A percentile compares a stretch with the other conserved stretches of the same genome.
Evolutionary conservation across 305 asterid species (phyloP).

Genomic region (Rubia tinctorum): DNA sequence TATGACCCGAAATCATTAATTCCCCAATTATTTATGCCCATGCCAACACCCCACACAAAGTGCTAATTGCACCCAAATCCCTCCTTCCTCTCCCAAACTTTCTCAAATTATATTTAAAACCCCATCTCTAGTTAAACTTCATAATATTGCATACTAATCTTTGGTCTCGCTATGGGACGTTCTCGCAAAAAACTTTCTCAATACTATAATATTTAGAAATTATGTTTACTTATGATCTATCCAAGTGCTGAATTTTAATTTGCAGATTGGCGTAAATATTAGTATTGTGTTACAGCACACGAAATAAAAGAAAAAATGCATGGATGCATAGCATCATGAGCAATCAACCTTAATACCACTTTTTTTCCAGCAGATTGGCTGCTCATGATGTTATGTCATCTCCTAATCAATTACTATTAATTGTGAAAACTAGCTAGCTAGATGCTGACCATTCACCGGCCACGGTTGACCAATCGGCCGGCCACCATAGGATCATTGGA

Average conservation of each 20-base stretch:
- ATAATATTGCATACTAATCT: too few relatives aligned
- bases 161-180: too few relatives aligned
- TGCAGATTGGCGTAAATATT: neutral
- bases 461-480: neutral
- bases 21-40: too few relatives aligned
- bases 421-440: neutral
- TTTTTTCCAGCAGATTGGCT: constrained; percentile 52
- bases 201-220: too few relatives aligned
- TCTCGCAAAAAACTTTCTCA: too few relatives aligned
- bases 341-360: constrained; percentile 51
- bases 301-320: constrained; percentile 6
- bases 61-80: too few relatives aligned
- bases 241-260: neutral
- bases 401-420: neutral
- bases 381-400: constrained; percentile 75
- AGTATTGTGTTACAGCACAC: constrained; percentile 15
- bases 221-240: neutral
- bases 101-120: too few relatives aligned
- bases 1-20: too few relatives aligned
- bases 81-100: too few relatives aligned
- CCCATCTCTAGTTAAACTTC: too few relatives aligned
- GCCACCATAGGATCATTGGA: constrained; percentile 27
- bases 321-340: constrained; percentile 76
- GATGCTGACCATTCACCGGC: neutral
- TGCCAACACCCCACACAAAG: too few relatives aligned